A percentile compares a stretch with the other conserved stretches of the same genome.
Evolutionary conservation across 768 basidiomycete genomes (phyloP).

Genomic region (Auriscalpium microsporum): DNA sequence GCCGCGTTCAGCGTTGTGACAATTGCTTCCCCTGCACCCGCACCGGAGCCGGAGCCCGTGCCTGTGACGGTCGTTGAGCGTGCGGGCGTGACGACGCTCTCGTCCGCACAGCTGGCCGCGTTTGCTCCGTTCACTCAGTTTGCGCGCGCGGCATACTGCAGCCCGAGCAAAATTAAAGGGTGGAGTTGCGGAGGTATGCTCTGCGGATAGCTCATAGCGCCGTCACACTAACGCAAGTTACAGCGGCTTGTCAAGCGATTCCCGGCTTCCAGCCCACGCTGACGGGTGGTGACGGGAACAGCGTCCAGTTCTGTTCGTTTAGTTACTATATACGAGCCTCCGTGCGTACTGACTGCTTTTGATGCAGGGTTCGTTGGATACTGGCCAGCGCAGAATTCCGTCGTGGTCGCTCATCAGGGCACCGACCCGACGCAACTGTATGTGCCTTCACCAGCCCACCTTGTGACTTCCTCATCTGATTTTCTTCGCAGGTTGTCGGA

Average conservation of each 20-base stretch:
- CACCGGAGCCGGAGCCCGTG: no score
- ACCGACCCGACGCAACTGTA: conserved; percentile 8
- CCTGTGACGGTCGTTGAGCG: no score
- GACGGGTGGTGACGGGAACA: conserved; percentile 43
- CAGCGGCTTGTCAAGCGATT: conserved; percentile 34
- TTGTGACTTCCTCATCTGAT: neutral
- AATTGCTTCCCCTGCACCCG: no score
- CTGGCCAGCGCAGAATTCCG: conserved; percentile 7
- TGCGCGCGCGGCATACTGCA: conserved; percentile 21
- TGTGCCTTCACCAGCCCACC: neutral
- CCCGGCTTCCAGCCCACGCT: conserved; percentile 32
- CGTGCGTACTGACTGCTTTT: neutral
- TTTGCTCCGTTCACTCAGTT: neutral
- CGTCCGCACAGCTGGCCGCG: no score
- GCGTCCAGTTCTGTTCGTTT: conserved; percentile 36
- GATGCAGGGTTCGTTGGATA: conserved; percentile 12
- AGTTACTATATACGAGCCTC: neutral
- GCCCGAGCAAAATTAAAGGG: conserved; percentile 25
- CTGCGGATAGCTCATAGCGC: neutral
- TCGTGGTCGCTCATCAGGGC: conserved; percentile 13
- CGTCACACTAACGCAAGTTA: neutral
- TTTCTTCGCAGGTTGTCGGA: neutral
- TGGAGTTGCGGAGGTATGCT: conserved; percentile 40
- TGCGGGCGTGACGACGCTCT: no score
- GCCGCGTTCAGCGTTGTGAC: no score